Evolutionary conservation across 148 eudicot species (phyloP).

Genomic region (Dianthus caryophyllus): DNA sequence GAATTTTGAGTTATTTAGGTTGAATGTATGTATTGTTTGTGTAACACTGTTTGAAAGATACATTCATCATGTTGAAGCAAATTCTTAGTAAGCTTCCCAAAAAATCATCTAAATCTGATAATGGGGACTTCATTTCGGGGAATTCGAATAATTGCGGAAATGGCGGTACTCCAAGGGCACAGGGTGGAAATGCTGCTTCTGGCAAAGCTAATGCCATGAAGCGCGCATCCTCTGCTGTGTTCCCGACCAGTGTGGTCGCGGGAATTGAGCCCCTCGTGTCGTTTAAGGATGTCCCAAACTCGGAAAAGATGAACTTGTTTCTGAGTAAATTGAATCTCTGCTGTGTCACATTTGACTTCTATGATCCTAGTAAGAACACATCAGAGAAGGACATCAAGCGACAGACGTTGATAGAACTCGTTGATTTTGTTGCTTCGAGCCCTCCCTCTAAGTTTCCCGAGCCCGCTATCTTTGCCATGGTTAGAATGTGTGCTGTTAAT

Average conservation of each 20-base stretch:
- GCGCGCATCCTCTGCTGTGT: slow-evolving; percentile 72
- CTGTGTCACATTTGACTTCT: slow-evolving; percentile 72
- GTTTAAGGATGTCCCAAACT: slow-evolving; percentile 70
- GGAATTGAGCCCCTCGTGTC: slow-evolving; percentile 82
- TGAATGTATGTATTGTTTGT: slow-evolving; percentile 10
- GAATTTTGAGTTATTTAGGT: slow-evolving; percentile 21
- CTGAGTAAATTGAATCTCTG: slow-evolving; percentile 86
- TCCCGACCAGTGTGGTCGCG: slow-evolving; percentile 61
- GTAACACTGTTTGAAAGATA: slow-evolving; percentile 1
- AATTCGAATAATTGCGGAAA: slow-evolving; percentile 23
- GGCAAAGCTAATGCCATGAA: slow-evolving; percentile 38
- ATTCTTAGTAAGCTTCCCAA: slow-evolving; percentile 65
- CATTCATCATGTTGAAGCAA: slow-evolving; percentile 72
- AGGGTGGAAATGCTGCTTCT: slow-evolving; percentile 33
- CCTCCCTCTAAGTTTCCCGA: slow-evolving; percentile 59
- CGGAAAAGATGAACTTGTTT: slow-evolving; percentile 82
- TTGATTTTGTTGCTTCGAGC: slow-evolving; percentile 61
- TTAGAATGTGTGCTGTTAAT: slow-evolving; percentile 83
- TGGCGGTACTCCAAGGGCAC: slow-evolving; percentile 30
- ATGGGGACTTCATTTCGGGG: slow-evolving; percentile 27
- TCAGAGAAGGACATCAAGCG: slow-evolving; percentile 73
- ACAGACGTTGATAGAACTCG: slow-evolving; percentile 62
- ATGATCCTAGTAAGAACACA: slow-evolving; percentile 50
- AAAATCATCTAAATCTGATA: slow-evolving; percentile 57
- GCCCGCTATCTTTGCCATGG: slow-evolving; percentile 71